Evolutionary conservation across 257 asterid species (phyloP).

Genomic region (Eustoma russellianum): DNA sequence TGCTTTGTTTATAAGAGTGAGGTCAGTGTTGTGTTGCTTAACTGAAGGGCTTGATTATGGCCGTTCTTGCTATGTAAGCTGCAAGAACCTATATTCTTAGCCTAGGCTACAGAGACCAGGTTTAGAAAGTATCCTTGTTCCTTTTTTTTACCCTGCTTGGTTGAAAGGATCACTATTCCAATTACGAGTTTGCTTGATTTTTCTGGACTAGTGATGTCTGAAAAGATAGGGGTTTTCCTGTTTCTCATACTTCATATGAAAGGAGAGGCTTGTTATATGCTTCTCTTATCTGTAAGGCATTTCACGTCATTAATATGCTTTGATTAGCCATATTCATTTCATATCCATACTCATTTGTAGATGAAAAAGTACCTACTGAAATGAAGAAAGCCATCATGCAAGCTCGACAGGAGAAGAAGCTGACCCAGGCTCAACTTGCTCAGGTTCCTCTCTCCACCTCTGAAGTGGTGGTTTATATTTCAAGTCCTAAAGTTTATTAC

Average conservation of each 20-base stretch:
- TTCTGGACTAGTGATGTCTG: background rate
- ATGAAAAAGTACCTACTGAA: conserved; percentile 81
- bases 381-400: conserved; percentile 82
- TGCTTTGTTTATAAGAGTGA: no score
- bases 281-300: background rate
- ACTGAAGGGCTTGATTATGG: no score
- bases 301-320: background rate
- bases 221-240: no score
- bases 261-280: background rate
- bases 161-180: background rate
- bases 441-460: conserved; percentile 33
- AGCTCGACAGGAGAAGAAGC: conserved; percentile 77
- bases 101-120: no score
- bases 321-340: background rate
- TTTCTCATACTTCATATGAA: no score
- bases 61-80: no score
- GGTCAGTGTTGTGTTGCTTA: no score
- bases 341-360: no score
- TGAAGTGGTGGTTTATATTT: no score
- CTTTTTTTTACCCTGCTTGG: background rate
- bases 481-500: no score
- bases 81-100: no score
- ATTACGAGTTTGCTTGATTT: background rate
- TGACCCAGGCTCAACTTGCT: conserved; percentile 87
- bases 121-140: background rate